Conservation (phyloP, 2,329 filamentous ascomycete genomes). For the Cladosporium halotolerans region DNA sequence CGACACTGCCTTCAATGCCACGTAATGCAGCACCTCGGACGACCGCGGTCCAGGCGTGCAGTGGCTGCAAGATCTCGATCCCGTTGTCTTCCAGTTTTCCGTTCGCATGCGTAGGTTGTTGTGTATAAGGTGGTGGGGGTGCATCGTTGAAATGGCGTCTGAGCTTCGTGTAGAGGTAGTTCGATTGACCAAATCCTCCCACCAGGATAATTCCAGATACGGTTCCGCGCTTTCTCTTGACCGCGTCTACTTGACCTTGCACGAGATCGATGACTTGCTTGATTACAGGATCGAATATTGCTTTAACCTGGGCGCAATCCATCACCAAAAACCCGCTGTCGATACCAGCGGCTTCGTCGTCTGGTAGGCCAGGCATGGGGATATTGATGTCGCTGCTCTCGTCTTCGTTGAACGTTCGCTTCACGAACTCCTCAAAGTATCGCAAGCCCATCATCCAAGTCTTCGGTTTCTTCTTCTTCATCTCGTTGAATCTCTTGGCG, state of each 20-base stretch:
- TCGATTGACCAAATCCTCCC: constrained; percentile 71
- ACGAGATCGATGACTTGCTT: constrained; percentile 54
- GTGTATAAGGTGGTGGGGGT: constrained; percentile 56
- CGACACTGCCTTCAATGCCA: constrained; percentile 72
- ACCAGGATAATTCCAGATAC: constrained; percentile 68
- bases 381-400: constrained; percentile 62
- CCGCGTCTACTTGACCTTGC: constrained; percentile 39
- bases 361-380: constrained; percentile 68
- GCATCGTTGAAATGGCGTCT: constrained; percentile 57
- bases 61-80: constrained; percentile 74
- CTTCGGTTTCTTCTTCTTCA: constrained; percentile 71
- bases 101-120: constrained; percentile 61
- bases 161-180: constrained; percentile 63
- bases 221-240: constrained; percentile 33
- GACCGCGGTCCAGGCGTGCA: constrained; percentile 77
- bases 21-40: constrained; percentile 70
- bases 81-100: constrained; percentile 40
- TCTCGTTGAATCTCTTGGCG: constrained; percentile 58
- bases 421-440: constrained; percentile 81
- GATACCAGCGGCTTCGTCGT: constrained; percentile 67
- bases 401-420: constrained; percentile 74
- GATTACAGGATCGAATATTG: constrained; percentile 62
- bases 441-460: constrained; percentile 67
- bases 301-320: constrained; percentile 62
- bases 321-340: constrained; percentile 73